Evolutionary conservation across 352 stramenopile genomes (phyloP), one percentile per base, ranked within the genome.

Genomic region (Phytopythium cucurbitacearum): DNA sequence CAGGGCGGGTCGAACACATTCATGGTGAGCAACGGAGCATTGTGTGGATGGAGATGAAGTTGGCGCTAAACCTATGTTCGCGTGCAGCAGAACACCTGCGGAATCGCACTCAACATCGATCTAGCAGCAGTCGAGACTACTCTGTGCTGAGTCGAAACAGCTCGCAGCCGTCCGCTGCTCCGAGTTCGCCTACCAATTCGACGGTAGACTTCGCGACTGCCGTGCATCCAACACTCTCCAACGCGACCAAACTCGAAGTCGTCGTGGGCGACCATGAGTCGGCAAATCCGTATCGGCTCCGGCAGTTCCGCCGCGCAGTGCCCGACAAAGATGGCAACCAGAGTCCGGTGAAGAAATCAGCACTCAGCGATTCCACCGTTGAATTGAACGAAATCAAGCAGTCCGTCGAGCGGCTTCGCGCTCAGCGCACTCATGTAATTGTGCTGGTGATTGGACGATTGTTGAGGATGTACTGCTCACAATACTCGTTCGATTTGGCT

Each of bases 311-410:
- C 21, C 21, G 46, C 7, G 13, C 11, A 9, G 34, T 41, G 28
- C 34, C 32, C 45, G 8, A 13, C 7, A 5, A 51, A 35, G 36
- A 34, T 35, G 15, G 47, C 9, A 16, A 2, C n/a, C 7, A 15
- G 1, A 15, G 5, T 9, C 1, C 47, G 5, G 1, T 21, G 7
- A 1, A 13, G 6, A 10, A n/a, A 4, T 5, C 9, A 21, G 40
- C 46, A 9, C 36, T 53, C 15, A 53, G 48, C 36, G 48, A 11
- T 28, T 67, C 56, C 4, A 56, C 57, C 4, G 57, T 50, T 11
- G 60, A 70, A 41, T 40, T 78, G 21, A 56, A 40, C 40, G 64
- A 86, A 37, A 85, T 86, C 61, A 69, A 84, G 52, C 63, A 83
- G 41, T 86, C 75, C 0, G 71, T 82, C 11, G 48, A 76, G 51